Base-by-base conservation (phyloP, 306 rosid genomes). In the Rosa chinensis region DNA sequence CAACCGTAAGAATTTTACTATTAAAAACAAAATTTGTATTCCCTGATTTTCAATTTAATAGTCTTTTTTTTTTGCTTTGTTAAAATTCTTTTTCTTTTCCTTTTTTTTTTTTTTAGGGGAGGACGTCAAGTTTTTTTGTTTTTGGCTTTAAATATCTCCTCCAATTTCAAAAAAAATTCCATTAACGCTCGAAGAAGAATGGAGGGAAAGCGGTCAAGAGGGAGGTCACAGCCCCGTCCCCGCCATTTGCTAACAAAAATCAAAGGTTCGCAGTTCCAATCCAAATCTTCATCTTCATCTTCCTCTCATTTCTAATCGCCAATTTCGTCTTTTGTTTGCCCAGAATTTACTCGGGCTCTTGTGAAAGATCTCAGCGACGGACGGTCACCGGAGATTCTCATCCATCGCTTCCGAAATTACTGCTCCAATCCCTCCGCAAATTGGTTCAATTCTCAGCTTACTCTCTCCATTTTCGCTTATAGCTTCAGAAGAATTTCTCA, bases 351-450 rank as follows among this genome's bases (percentile, higher is more conserved):
- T 68, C 81, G 85, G 75, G 70, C 84, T 75, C 53, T 94, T 56
- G 66, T 92, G 10, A 35, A 69, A 17, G 91, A 91, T 40, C 84
- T 94, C 48, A 81, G 85, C 85, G 78, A 74, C 21, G 86, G 92
- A 21, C 80, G 87, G 32, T 88, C 97, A 28, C 93, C 93, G 73
- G 74, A 67, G 13, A 85, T 94, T 62, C 77, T 80, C 77, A 84
- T 94, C 40, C 74, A 91, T 70, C 97, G 95, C 11, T 94, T 94
- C 84, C 77, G 86, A 71, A 91, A 76, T 62, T 85, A 89, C 86
- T 92, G 99, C 81, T 10, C 82, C 12, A 28, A 78, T 75, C 79
- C 88, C 64, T 23, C 78, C 16, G 80, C 83, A 74, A 85, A 61
- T 72, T 92, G 99, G 99, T 94, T 83, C 75, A 69, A 28, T 44